phyloP scores from a whole-genome alignment of 805 yeast species.

The Candida xyloterini region DNA sequence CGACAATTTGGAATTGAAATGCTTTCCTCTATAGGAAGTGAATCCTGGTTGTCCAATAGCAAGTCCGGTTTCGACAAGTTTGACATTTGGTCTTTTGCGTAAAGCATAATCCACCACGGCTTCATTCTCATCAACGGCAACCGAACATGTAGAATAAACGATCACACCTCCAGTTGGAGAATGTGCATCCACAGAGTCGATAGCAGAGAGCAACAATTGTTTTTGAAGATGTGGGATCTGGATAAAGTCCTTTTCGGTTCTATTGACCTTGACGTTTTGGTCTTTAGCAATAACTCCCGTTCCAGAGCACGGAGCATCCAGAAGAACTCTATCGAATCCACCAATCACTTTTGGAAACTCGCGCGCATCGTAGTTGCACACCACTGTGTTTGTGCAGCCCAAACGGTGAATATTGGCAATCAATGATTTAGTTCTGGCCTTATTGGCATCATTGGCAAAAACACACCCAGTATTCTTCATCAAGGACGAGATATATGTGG shows the following conservation, averaged over 20 bases:
- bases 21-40: slow-evolving; percentile 89
- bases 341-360: slow-evolving; percentile 98
- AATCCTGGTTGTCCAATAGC: slow-evolving; percentile 96
- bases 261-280: slow-evolving; percentile 85
- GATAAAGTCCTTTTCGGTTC: slow-evolving; percentile 95
- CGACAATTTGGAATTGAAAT: slow-evolving; percentile 70
- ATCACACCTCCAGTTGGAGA: slow-evolving; percentile 90
- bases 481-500: slow-evolving; percentile 89
- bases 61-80: slow-evolving; percentile 86
- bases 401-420: slow-evolving; percentile 97
- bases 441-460: slow-evolving; percentile 96
- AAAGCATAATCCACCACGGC: slow-evolving; percentile 97
- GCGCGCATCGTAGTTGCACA: slow-evolving; percentile 96
- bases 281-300: slow-evolving; percentile 99
- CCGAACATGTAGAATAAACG: slow-evolving; percentile 97
- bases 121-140: slow-evolving; percentile 97
- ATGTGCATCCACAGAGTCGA: slow-evolving; percentile 93
- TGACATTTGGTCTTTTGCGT: slow-evolving; percentile 93
- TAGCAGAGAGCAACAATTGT: slow-evolving; percentile 89
- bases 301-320: slow-evolving; percentile 99
- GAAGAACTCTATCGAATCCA: slow-evolving; percentile 90
- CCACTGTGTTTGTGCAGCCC: slow-evolving; percentile 95
- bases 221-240: slow-evolving; percentile 96
- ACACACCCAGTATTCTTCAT: slow-evolving; percentile 98
- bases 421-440: slow-evolving; percentile 91